phyloP scores from a whole-genome alignment of 2,329 filamentous ascomycete genomes.

The Niveomyces coronatus region DNA sequence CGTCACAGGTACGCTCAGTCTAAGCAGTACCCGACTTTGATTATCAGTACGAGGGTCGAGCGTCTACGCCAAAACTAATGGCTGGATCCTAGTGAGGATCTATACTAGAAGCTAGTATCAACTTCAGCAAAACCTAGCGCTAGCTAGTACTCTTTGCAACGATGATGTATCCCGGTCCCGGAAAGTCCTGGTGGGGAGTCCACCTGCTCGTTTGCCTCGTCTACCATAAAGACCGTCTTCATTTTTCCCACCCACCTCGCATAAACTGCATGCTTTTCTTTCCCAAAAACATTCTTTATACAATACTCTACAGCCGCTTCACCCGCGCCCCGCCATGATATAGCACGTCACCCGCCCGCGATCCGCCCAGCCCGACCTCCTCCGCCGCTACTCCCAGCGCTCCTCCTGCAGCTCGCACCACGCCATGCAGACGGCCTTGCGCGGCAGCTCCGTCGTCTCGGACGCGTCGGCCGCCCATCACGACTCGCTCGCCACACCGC shows the following conservation, averaged over 20 bases:
- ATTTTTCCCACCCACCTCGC: neutral
- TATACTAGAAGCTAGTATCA: too few species aligned
- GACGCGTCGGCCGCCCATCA: constrained; percentile 33
- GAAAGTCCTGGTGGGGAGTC: too few species aligned
- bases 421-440: constrained; percentile 18
- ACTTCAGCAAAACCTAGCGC: too few species aligned
- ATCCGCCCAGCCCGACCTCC: constrained; percentile 1
- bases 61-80: too few species aligned
- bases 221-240: too few species aligned
- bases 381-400: constrained; percentile 3
- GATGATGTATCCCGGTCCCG: too few species aligned
- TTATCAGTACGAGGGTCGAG: too few species aligned
- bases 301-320: neutral
- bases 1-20: too few species aligned
- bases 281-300: neutral
- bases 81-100: too few species aligned
- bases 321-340: constrained; percentile 7
- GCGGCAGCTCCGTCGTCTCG: constrained; percentile 22
- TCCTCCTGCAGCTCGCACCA: constrained; percentile 6
- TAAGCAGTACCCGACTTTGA: too few species aligned
- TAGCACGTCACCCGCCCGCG: constrained; percentile 7
- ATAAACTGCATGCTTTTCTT: neutral
- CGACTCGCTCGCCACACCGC: constrained; percentile 33
- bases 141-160: too few species aligned
- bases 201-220: too few species aligned